Conservation (phyloP, 768 basidiomycete species). For the Kwoniella pini region DNA sequence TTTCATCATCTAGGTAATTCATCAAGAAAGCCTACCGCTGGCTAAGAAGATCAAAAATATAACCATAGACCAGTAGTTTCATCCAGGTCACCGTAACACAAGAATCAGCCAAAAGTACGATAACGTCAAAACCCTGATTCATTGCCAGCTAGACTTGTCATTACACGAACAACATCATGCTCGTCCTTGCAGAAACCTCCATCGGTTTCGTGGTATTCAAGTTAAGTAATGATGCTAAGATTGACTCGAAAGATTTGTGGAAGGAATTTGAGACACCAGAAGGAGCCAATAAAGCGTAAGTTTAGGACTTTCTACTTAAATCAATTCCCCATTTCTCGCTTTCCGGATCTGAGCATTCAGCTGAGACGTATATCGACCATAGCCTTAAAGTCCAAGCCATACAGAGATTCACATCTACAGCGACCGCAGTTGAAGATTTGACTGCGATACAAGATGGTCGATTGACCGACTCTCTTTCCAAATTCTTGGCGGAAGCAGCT, state of each 20-base stretch:
- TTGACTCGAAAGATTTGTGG: conserved; percentile 81
- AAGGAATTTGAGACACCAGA: conserved; percentile 92
- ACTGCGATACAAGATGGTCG: conserved; percentile 90
- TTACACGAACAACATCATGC: too few relatives aligned
- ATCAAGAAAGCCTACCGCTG: too few relatives aligned
- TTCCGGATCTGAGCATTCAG: not conserved
- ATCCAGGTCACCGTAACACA: too few relatives aligned
- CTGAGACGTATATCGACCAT: not conserved
- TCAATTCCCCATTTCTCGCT: not conserved
- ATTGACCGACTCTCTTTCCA: conserved; percentile 85
- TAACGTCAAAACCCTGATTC: too few relatives aligned
- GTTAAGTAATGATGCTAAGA: conserved; percentile 81
- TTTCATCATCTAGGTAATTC: too few relatives aligned
- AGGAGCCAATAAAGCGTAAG: conserved; percentile 86
- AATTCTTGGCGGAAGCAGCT: conserved; percentile 66
- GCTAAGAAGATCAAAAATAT: too few relatives aligned
- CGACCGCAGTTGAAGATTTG: conserved; percentile 94
- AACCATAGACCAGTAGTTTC: too few relatives aligned
- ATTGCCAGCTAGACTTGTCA: too few relatives aligned
- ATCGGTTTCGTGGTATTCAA: conserved; percentile 94
- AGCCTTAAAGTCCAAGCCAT: conserved; percentile 92
- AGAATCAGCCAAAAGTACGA: too few relatives aligned
- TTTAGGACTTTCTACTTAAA: conserved; percentile 12
- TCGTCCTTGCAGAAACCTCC: conserved; percentile 83
- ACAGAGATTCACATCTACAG: conserved; percentile 95